Percentiles rank a stretch among this genome's conserved stretches.
phyloP scores from a whole-genome alignment of 345 rosid genomes.

The Salix purpurea region DNA sequence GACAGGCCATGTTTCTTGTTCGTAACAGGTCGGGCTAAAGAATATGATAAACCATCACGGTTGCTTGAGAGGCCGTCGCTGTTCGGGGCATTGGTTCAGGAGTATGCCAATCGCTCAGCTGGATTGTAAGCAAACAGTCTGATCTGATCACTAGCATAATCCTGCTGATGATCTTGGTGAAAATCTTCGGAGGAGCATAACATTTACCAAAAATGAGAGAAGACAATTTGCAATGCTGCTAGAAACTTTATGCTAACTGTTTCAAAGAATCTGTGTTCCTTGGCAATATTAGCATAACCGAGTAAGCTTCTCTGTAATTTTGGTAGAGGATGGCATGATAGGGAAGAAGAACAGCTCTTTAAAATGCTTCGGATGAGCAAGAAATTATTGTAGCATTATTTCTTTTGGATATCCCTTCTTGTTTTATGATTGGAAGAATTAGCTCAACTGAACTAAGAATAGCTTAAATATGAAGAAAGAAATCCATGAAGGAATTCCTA shows the following conservation, averaged over 20 bases:
- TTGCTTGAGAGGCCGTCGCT: slow-evolving; percentile 66
- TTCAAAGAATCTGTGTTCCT: background rate
- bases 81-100: slow-evolving; percentile 83
- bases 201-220: background rate
- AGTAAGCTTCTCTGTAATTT: background rate
- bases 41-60: slow-evolving; percentile 68
- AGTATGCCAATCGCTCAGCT: slow-evolving; percentile 78
- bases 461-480: background rate
- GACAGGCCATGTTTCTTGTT: background rate
- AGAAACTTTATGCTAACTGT: background rate
- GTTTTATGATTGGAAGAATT: background rate
- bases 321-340: background rate
- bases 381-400: background rate
- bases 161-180: background rate
- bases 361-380: background rate
- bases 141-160: background rate
- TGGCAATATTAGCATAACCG: background rate
- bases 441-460: background rate
- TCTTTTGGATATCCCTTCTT: background rate
- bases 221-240: background rate
- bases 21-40: slow-evolving; percentile 61
- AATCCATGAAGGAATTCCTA: background rate
- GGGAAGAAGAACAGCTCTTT: background rate
- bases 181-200: background rate
- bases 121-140: slow-evolving; percentile 34